Evolutionary conservation across 1,139 yeast species (phyloP).

Genomic region (Hyphopichia wangnamkhiaoensis): DNA sequence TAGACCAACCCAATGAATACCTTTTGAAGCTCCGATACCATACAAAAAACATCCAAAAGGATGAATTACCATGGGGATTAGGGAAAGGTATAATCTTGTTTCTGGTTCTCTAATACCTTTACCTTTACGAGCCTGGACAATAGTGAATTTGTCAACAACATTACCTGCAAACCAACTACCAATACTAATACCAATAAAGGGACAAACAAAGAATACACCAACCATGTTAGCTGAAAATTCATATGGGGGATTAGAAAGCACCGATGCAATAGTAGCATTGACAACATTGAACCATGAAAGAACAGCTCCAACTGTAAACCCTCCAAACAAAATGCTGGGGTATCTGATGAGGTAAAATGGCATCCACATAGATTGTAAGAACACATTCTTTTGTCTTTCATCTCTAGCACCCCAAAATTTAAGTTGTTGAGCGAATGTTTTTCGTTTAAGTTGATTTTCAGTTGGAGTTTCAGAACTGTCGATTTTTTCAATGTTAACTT

Average conservation of each 20-base stretch:
- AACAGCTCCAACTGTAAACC: conserved; percentile 18
- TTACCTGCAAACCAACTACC: conserved; percentile 32
- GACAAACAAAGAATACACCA: conserved; percentile 44
- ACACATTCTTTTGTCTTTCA: conserved; percentile 12
- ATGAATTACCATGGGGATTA: conserved; percentile 22
- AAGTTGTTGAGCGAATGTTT: conserved; percentile 9
- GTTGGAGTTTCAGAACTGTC: conserved; percentile 1
- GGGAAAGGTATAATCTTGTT: conserved; percentile 28
- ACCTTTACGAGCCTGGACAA: conserved; percentile 24
- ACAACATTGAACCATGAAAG: conserved; percentile 52
- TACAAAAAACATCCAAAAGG: conserved; percentile 19
- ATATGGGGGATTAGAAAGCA: conserved; percentile 44
- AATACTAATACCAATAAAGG: conserved; percentile 33
- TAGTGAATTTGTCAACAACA: conserved; percentile 31
- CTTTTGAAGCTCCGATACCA: conserved; percentile 22
- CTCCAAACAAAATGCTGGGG: conserved; percentile 22
- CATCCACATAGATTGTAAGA: conserved; percentile 15
- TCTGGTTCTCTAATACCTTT: conserved; percentile 32
- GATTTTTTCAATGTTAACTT: conserved; percentile 1
- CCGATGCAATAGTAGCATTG: conserved; percentile 43
- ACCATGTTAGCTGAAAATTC: conserved; percentile 38
- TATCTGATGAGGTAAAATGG: conserved; percentile 17
- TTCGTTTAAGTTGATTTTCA: conserved; percentile 3
- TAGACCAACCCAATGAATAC: conserved; percentile 25
- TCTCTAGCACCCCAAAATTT: conserved; percentile 15